phyloP scores from a whole-genome alignment of 768 basidiomycete genomes.

The Termitomyces heimii region DNA sequence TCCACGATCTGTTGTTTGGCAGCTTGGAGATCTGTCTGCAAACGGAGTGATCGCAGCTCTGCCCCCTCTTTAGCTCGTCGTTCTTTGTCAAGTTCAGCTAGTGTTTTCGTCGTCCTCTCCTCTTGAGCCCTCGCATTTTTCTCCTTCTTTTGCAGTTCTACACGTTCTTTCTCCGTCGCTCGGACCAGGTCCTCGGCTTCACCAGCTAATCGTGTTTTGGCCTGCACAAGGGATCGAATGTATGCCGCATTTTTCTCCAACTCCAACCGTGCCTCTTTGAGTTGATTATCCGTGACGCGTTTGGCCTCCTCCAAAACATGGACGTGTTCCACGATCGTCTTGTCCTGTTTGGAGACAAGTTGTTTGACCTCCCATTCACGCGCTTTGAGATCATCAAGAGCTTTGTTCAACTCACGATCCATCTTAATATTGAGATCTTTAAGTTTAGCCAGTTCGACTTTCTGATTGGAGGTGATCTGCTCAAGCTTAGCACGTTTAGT shows the following conservation, averaged over 20 bases:
- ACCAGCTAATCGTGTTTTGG: constrained; percentile 61
- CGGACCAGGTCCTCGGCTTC: constrained; percentile 82
- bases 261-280: constrained; percentile 75
- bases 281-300: constrained; percentile 86
- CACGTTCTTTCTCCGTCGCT: constrained; percentile 66
- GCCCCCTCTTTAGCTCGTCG: constrained; percentile 58
- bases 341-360: constrained; percentile 83
- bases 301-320: constrained; percentile 96
- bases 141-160: constrained; percentile 62
- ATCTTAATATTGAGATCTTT: constrained; percentile 67
- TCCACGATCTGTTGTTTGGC: constrained; percentile 52
- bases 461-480: constrained; percentile 52
- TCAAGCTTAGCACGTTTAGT: constrained; percentile 74
- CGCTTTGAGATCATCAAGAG: constrained; percentile 70
- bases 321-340: constrained; percentile 98
- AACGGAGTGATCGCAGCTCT: constrained; percentile 52
- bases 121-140: constrained; percentile 60
- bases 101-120: constrained; percentile 48
- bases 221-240: constrained; percentile 84
- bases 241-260: constrained; percentile 67
- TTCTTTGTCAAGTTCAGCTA: constrained; percentile 62
- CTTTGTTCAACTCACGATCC: constrained; percentile 77
- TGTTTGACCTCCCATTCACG: constrained; percentile 87
- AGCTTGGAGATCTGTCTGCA: constrained; percentile 57
- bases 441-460: constrained; percentile 60